These are phyloP conservation scores for Arctostaphylos glauca DNA, from an alignment of 148 eudicot genomes.

Conservation along the genomic window DNA sequence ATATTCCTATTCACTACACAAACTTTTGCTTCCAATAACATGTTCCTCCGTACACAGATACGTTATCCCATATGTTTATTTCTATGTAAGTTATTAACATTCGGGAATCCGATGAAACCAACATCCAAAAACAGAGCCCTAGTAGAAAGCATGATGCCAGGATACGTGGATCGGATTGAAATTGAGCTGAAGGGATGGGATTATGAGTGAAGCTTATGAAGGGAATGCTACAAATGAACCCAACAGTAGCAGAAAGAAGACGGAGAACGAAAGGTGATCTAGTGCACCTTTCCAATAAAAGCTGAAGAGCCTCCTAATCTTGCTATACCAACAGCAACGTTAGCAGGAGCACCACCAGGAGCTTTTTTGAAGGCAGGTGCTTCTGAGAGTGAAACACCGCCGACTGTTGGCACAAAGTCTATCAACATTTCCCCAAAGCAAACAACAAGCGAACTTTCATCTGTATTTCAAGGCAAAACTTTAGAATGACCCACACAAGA, in stretches of 20 bases:
- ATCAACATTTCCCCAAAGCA: constrained; percentile 94
- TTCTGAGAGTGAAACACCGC: constrained; percentile 80
- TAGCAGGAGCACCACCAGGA: constrained; percentile 98
- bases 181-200: background rate
- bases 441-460: constrained; percentile 60
- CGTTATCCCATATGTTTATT: too few species aligned
- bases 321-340: constrained; percentile 86
- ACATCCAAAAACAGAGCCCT: background rate
- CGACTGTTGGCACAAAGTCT: constrained; percentile 80
- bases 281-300: constrained; percentile 80
- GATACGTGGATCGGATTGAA: background rate
- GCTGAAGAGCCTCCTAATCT: constrained; percentile 86
- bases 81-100: background rate
- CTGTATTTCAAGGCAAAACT: constrained; percentile 5
- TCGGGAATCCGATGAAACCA: background rate
- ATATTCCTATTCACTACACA: background rate
- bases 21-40: too few species aligned
- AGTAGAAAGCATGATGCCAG: background rate
- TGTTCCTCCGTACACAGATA: background rate
- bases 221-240: background rate
- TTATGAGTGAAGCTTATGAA: background rate
- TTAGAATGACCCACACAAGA: background rate
- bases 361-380: constrained; percentile 90
- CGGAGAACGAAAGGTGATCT: background rate
- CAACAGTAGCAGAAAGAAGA: background rate